These are phyloP conservation scores for Fusarium nematophilum DNA, from an alignment of 2,329 filamentous ascomycete genomes.

Conservation along the genomic window DNA sequence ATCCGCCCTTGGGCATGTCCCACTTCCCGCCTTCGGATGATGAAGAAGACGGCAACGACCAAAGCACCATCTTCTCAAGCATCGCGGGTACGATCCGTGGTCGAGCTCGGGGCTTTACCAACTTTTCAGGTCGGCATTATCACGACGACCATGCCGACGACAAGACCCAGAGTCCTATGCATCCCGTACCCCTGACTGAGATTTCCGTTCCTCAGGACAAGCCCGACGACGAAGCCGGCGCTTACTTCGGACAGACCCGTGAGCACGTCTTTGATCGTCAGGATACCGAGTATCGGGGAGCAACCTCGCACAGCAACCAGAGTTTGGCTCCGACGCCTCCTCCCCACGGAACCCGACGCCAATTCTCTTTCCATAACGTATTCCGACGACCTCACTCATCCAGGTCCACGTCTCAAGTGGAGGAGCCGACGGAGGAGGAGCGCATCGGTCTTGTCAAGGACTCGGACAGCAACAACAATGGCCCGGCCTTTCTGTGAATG, in stretches of 20 bases:
- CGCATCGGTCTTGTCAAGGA: constrained; percentile 84
- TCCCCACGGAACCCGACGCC: constrained; percentile 72
- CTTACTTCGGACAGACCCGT: constrained; percentile 52
- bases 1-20: constrained; percentile 79
- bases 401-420: constrained; percentile 35
- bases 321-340: constrained; percentile 69
- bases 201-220: constrained; percentile 65
- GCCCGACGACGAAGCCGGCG: constrained; percentile 54
- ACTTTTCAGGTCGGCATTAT: constrained; percentile 47
- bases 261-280: constrained; percentile 60
- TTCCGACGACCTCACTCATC: constrained; percentile 63
- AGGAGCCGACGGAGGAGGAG: constrained; percentile 80
- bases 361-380: constrained; percentile 93
- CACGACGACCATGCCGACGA: constrained; percentile 52
- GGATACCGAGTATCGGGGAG: constrained; percentile 62
- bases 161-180: constrained; percentile 65
- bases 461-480: constrained; percentile 16
- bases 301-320: constrained; percentile 56
- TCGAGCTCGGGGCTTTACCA: constrained; percentile 49
- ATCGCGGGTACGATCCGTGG: constrained; percentile 65
- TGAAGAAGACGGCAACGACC: constrained; percentile 66
- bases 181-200: constrained; percentile 71
- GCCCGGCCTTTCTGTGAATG: constrained; percentile 37
- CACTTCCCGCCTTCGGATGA: constrained; percentile 76
- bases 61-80: constrained; percentile 63